These are phyloP conservation scores for Fomitopsis pinicola DNA, from an alignment of 1,284 basidiomycete species.

Conservation along the genomic window DNA sequence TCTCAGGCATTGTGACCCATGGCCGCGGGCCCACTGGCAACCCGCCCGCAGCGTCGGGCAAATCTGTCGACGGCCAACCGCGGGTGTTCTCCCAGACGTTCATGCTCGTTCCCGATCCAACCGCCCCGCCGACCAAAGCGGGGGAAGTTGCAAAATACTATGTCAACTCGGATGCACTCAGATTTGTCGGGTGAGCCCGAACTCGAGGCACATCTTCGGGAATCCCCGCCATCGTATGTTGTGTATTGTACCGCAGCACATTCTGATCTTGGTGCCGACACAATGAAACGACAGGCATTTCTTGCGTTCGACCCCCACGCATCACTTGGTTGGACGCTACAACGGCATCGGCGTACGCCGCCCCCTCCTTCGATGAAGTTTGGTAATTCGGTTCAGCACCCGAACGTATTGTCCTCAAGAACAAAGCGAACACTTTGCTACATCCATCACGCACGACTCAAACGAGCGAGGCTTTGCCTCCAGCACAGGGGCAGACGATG, in stretches of 20 bases:
- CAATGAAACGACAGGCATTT: neutral
- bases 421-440: neutral
- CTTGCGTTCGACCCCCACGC: neutral
- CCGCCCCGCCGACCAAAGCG: slow-evolving; percentile 52
- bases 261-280: neutral
- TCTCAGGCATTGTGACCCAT: slow-evolving; percentile 75
- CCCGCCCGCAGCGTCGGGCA: slow-evolving; percentile 44
- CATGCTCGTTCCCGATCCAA: slow-evolving; percentile 73
- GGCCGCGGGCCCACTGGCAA: slow-evolving; percentile 57
- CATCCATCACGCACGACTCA: neutral
- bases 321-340: neutral
- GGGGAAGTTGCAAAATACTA: slow-evolving; percentile 79
- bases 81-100: slow-evolving; percentile 85
- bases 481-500: neutral
- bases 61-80: slow-evolving; percentile 68
- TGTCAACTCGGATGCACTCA: slow-evolving; percentile 66
- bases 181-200: slow-evolving; percentile 64
- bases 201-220: neutral
- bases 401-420: neutral
- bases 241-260: neutral
- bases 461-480: too few species aligned
- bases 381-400: neutral
- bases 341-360: neutral
- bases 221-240: neutral
- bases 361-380: neutral